These are phyloP conservation scores for Arthrobotrys conoides DNA, from an alignment of 2,329 filamentous ascomycete genomes.

Conservation along the genomic window DNA sequence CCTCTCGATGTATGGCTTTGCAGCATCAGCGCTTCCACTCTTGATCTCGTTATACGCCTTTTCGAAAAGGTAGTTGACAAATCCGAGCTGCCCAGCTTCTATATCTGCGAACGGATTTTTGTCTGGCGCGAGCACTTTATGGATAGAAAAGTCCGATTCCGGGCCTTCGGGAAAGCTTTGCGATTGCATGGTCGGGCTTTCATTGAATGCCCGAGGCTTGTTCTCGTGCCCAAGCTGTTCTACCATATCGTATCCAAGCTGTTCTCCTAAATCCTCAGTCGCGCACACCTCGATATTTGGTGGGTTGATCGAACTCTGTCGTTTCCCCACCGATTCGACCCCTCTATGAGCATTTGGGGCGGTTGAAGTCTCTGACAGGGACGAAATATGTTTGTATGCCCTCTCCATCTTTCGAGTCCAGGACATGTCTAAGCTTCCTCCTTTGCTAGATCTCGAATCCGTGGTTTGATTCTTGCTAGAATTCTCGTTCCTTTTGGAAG, in stretches of 20 bases:
- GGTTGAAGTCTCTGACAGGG: too few relatives aligned
- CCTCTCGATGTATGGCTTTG: constrained; percentile 34
- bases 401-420: too few relatives aligned
- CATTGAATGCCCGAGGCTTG: too few relatives aligned
- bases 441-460: background rate
- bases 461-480: background rate
- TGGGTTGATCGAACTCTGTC: too few relatives aligned
- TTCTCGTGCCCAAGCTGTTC: too few relatives aligned
- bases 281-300: too few relatives aligned
- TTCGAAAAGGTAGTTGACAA: constrained; percentile 45
- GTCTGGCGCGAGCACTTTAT: background rate
- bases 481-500: background rate
- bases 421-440: background rate
- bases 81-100: constrained; percentile 22
- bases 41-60: constrained; percentile 31
- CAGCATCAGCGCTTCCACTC: background rate
- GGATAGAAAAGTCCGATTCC: background rate
- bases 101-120: background rate
- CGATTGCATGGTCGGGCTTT: background rate
- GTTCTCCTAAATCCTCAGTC: too few relatives aligned
- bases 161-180: background rate
- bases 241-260: too few relatives aligned
- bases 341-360: too few relatives aligned
- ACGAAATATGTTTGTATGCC: too few relatives aligned
- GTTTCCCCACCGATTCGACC: too few relatives aligned